Evolutionary conservation across 2,329 filamentous ascomycete species (phyloP).

Genomic region (Clarireedia paspali): DNA sequence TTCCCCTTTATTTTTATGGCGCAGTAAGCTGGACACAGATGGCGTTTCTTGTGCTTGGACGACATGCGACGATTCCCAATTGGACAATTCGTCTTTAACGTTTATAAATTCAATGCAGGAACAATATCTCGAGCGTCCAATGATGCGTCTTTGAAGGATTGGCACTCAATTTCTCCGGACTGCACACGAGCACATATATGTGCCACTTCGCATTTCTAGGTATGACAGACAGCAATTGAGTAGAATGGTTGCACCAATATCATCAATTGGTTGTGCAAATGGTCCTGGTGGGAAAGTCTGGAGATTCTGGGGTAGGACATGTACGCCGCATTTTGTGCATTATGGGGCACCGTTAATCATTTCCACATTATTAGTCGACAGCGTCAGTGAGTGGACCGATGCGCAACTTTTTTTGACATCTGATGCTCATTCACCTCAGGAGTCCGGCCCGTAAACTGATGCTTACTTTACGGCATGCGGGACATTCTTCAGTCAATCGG

Average conservation of each 20-base stretch:
- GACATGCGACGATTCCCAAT: too few species aligned
- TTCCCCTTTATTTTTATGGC: too few species aligned
- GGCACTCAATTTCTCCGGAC: too few species aligned
- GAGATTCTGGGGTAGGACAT: slow-evolving; percentile 5
- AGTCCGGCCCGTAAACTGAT: neutral
- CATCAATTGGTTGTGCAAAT: neutral
- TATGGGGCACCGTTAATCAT: neutral
- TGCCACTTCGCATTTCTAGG: neutral
- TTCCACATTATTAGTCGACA: neutral
- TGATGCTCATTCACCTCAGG: neutral
- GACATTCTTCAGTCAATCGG: too few species aligned
- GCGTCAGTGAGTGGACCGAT: neutral
- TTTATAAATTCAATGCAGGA: too few species aligned
- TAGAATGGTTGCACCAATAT: neutral
- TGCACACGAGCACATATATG: too few species aligned
- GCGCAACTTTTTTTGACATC: slow-evolving; percentile 1
- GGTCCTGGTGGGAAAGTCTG: neutral
- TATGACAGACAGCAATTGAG: neutral
- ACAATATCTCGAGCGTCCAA: too few species aligned
- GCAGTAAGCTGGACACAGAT: too few species aligned
- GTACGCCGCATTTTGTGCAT: neutral
- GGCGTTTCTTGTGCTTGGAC: too few species aligned
- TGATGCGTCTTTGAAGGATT: too few species aligned
- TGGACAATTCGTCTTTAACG: too few species aligned
- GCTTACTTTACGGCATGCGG: too few species aligned